phyloP scores from a whole-genome alignment of 192 early-diverging fungal genomes.

The Linnemannia hyalina region DNA sequence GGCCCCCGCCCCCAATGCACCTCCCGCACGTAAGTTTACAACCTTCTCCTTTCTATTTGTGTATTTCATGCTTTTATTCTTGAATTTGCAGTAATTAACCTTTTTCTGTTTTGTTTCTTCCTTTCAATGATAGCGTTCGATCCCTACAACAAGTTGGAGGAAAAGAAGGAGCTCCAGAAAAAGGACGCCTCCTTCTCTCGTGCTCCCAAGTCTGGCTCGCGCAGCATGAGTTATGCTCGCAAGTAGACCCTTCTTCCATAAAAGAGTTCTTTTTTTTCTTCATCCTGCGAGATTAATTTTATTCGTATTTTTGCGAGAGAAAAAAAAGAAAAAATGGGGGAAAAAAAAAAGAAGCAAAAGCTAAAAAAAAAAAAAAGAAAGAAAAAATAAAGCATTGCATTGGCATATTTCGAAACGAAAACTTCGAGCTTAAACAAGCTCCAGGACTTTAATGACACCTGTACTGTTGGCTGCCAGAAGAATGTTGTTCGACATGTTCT shows the following conservation, averaged over 20 bases:
- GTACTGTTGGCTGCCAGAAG: conserved; percentile 91
- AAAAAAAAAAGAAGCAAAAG: not conserved
- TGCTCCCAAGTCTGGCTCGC: conserved; percentile 47
- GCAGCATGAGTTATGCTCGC: conserved; percentile 45
- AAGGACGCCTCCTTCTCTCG: conserved; percentile 47
- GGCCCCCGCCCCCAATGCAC: not conserved
- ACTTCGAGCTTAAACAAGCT: conserved; percentile 68
- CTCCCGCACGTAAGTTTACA: conserved; percentile 34
- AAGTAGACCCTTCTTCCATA: conserved; percentile 1
- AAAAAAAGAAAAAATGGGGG: not conserved
- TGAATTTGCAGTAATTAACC: not conserved
- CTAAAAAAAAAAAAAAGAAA: not conserved
- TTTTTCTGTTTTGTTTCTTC: not conserved
- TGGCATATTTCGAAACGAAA: not conserved
- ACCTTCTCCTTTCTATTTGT: not conserved
- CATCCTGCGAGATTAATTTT: not conserved
- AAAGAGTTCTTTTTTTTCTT: not conserved
- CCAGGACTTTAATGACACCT: conserved; percentile 87
- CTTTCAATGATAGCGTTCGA: conserved; percentile 32
- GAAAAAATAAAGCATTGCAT: not conserved
- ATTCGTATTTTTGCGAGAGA: not conserved
- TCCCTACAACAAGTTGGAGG: conserved; percentile 46
- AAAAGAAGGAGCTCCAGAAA: conserved; percentile 38
- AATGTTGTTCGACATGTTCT: conserved; percentile 70
- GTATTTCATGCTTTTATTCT: not conserved